These are phyloP conservation scores for Geoglossum glabrum DNA, from an alignment of 495 filamentous ascomycete genomes.

Conservation along the genomic window DNA sequence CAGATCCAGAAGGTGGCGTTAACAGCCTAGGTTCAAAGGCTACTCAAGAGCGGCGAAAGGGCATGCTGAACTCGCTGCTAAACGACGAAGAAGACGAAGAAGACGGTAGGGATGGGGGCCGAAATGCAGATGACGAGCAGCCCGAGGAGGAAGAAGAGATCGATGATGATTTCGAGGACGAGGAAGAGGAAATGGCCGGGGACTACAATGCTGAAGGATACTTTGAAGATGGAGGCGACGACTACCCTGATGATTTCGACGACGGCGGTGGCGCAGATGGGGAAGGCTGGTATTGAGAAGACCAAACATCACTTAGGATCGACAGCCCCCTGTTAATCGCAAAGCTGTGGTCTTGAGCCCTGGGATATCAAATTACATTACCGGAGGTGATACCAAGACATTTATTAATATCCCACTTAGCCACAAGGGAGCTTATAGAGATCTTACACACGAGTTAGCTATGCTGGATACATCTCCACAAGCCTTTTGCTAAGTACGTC, in stretches of 20 bases:
- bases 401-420: background rate
- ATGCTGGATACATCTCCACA: background rate
- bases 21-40: background rate
- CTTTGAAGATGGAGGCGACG: constrained; percentile 43
- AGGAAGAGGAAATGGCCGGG: constrained; percentile 35
- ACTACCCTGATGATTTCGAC: constrained; percentile 28
- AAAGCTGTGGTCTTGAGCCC: background rate
- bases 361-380: background rate
- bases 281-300: constrained; percentile 22
- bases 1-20: background rate
- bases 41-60: background rate
- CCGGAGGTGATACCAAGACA: too few relatives aligned
- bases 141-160: constrained; percentile 8
- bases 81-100: constrained; percentile 19
- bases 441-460: background rate
- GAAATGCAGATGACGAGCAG: constrained; percentile 10
- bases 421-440: background rate
- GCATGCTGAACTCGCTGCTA: background rate
- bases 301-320: background rate
- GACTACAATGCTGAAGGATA: constrained; percentile 48
- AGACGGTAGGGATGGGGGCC: constrained; percentile 24
- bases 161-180: constrained; percentile 30
- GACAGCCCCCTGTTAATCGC: background rate
- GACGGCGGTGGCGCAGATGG: constrained; percentile 29
- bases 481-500: background rate